Conservation (phyloP, 352 stramenopile species). For the Phytophthora litchii region DNA sequence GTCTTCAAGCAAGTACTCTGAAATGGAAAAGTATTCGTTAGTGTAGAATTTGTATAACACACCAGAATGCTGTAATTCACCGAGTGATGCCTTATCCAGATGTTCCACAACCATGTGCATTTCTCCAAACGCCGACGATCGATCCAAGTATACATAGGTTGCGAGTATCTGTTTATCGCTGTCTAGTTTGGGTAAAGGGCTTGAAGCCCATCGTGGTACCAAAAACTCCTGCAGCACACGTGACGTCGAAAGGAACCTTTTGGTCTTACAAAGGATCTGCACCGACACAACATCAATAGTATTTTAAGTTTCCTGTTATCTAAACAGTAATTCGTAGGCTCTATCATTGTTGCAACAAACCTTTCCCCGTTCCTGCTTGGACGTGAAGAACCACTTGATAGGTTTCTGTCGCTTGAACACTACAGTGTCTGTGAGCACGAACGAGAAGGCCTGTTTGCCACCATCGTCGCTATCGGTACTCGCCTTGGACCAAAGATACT, state of each 20-base stretch:
- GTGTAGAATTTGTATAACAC: neutral
- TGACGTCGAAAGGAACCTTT: constrained; percentile 53
- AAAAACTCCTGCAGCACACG: constrained; percentile 63
- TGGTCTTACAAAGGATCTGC: constrained; percentile 71
- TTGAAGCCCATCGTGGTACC: constrained; percentile 27
- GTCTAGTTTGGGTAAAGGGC: constrained; percentile 12
- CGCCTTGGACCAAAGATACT: constrained; percentile 62
- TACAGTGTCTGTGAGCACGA: constrained; percentile 68
- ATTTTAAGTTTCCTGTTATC: neutral
- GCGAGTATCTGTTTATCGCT: constrained; percentile 56
- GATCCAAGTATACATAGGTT: constrained; percentile 59
- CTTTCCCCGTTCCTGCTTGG: constrained; percentile 70
- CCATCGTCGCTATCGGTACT: constrained; percentile 1
- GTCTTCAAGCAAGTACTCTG: constrained; percentile 44
- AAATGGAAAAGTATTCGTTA: constrained; percentile 1
- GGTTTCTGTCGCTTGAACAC: constrained; percentile 77
- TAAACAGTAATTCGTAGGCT: neutral
- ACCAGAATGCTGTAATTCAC: constrained; percentile 16
- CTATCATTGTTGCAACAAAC: constrained; percentile 22
- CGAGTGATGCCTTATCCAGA: constrained; percentile 45
- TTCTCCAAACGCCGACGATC: constrained; percentile 41
- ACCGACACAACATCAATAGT: neutral
- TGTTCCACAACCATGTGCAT: constrained; percentile 63
- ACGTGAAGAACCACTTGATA: constrained; percentile 76
- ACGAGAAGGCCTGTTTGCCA: constrained; percentile 44